Evolutionary conservation across 2,329 filamentous ascomycete genomes (phyloP).

Genomic region (Cladosporium sp.): DNA sequence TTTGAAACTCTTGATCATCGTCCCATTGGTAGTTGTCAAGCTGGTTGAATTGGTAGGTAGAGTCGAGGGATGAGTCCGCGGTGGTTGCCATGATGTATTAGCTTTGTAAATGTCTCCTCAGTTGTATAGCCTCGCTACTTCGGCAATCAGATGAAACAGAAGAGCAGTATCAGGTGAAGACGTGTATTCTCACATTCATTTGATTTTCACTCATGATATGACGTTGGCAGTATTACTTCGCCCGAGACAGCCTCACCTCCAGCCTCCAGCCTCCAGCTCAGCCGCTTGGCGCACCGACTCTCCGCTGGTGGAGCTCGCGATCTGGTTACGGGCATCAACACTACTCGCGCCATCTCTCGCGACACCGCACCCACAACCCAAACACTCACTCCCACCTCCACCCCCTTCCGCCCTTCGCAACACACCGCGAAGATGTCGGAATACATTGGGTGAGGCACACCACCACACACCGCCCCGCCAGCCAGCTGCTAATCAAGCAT

Average conservation of each 20-base stretch:
- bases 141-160: not conserved
- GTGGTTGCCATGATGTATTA: conserved; percentile 1
- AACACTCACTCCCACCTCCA: not conserved
- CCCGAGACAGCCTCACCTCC: not conserved
- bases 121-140: not conserved
- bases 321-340: conserved; percentile 5
- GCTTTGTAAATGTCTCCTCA: not conserved
- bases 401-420: not conserved
- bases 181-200: not conserved
- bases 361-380: not conserved
- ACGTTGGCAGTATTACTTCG: not conserved
- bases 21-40: conserved; percentile 70
- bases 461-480: conserved; percentile 20
- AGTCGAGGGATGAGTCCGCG: conserved; percentile 23
- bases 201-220: not conserved
- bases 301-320: conserved; percentile 1
- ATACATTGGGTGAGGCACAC: conserved; percentile 58
- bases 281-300: not conserved
- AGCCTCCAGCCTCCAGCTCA: not conserved
- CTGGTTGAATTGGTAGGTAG: conserved; percentile 54
- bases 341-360: conserved; percentile 6
- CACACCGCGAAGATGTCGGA: conserved; percentile 54
- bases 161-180: not conserved
- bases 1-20: conserved; percentile 68
- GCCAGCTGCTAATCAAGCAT: conserved; percentile 29